These are phyloP conservation scores for Acer saccharum DNA, from an alignment of 345 rosid genomes.

Conservation along the genomic window DNA sequence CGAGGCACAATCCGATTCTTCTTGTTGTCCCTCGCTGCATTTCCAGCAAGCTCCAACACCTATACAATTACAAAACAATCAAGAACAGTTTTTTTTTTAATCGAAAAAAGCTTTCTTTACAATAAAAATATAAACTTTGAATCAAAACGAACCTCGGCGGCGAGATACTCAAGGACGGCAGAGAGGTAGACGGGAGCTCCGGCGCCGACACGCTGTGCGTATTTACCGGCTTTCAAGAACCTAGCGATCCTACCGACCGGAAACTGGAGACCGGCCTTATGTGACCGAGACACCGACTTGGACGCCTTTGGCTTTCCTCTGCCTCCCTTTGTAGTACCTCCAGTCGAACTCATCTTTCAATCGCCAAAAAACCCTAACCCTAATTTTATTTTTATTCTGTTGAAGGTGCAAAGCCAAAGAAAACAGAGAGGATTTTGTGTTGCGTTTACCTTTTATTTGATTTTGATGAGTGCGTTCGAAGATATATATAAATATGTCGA, in stretches of 20 bases:
- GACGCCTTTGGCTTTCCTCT: conserved; percentile 70
- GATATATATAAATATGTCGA: conserved; percentile 37
- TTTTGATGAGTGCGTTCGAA: neutral
- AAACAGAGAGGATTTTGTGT: no score
- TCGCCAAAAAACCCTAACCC: conserved; percentile 23
- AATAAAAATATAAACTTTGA: neutral
- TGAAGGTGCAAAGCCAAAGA: neutral
- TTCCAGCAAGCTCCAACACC: conserved; percentile 81
- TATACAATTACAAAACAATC: neutral
- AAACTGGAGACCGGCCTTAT: conserved; percentile 81
- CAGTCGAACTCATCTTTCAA: conserved; percentile 53
- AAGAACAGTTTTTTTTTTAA: neutral
- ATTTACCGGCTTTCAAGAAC: conserved; percentile 78
- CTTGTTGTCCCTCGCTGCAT: conserved; percentile 83
- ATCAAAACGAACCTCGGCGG: conserved; percentile 61
- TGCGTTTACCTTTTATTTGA: no score
- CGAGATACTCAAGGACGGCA: conserved; percentile 80
- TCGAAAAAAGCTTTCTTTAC: neutral
- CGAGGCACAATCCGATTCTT: conserved; percentile 74
- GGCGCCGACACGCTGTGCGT: conserved; percentile 86
- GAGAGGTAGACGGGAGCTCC: conserved; percentile 87
- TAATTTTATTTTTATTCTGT: neutral
- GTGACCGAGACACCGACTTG: conserved; percentile 67
- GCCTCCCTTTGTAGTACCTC: conserved; percentile 61
- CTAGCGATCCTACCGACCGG: conserved; percentile 83